A percentile compares a stretch with the other conserved stretches of the same genome.
Conservation (phyloP, 805 yeast species). For the Brettanomyces custersianus region DNA sequence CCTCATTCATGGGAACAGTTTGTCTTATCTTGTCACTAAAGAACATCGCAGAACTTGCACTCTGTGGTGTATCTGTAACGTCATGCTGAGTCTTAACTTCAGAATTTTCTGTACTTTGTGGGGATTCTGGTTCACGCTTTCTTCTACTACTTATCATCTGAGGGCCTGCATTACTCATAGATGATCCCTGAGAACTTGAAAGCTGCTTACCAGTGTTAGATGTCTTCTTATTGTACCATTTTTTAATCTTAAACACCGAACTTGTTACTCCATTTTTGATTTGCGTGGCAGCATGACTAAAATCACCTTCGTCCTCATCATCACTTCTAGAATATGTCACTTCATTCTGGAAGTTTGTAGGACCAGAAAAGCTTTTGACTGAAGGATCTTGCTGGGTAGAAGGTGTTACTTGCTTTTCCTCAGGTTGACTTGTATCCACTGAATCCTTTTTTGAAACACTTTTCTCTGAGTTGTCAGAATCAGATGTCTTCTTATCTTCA, state of each 20-base stretch:
- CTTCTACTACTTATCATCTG: slow-evolving; percentile 63
- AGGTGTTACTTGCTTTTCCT: background rate
- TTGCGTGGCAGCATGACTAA: slow-evolving; percentile 4
- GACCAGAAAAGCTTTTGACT: too few relatives aligned
- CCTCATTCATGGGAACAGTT: background rate
- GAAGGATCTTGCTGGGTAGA: background rate
- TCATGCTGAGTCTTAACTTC: too few relatives aligned
- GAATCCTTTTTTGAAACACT: background rate
- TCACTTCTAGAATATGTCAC: background rate
- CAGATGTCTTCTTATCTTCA: background rate
- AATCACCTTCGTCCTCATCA: slow-evolving; percentile 1
- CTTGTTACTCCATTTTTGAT: slow-evolving; percentile 24
- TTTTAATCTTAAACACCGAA: slow-evolving; percentile 53
- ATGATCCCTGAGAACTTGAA: slow-evolving; percentile 3
- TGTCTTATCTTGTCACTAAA: slow-evolving; percentile 15
- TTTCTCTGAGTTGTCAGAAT: background rate
- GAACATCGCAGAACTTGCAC: slow-evolving; percentile 19
- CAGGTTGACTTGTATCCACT: background rate
- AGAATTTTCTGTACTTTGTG: too few relatives aligned
- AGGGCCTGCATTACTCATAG: slow-evolving; percentile 32
- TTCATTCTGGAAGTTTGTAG: background rate
- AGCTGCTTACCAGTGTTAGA: background rate
- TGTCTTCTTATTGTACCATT: slow-evolving; percentile 54
- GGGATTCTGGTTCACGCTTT: slow-evolving; percentile 4
- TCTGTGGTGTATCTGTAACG: too few relatives aligned